Base-by-base conservation (phyloP, 1,284 basidiomycete species). In the Somion occarium region DNA sequence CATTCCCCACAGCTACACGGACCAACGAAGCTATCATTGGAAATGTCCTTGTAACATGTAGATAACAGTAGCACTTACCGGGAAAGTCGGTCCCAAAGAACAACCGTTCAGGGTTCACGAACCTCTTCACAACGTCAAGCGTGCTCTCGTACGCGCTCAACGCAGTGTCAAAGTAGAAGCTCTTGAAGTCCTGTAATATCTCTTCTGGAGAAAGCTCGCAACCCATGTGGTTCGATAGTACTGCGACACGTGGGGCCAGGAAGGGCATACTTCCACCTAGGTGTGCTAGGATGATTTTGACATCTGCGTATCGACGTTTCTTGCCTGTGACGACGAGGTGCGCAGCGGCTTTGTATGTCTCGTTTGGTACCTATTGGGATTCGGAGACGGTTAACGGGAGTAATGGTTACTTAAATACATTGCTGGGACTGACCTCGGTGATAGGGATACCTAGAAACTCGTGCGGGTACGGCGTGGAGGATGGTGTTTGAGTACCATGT, bases 21-120 rank as follows among this genome's bases (percentile, higher is more conserved):
- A 39, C 20, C 4, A n/a, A n/a, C n/a, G n/a, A n/a, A n/a, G n/a
- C 27, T 50, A 47, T 20, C 3, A 44, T 5, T 34, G 2, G 12
- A n/a, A n/a, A 38, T 20, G 22, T 3, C 13, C 9, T 23, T 23
- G 37, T 12, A 0, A 0, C 12, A 38, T 37, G 50, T 38, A 24
- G 51, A 20, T 22, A n/a, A n/a, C n/a, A n/a, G n/a, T n/a, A n/a
- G n/a, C 15, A 55, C 70, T 60, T 59, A 83, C 85, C 86, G 52
- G 85, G 85, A 61, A 84, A 85, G 63, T 88, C 86, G n/a, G 80
- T 82, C 41, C 86, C 85, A 63, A 82, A 87, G 23, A 87, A 65
- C 44, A 88, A 63, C 44, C 64, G 76, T 46, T 78, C 73, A 1
- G 64, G 61, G 19, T 22, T 11, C 2, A 79, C 72, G 59, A 83